Base-by-base conservation (phyloP, 345 rosid genomes). In the Orychophragmus violaceus region DNA sequence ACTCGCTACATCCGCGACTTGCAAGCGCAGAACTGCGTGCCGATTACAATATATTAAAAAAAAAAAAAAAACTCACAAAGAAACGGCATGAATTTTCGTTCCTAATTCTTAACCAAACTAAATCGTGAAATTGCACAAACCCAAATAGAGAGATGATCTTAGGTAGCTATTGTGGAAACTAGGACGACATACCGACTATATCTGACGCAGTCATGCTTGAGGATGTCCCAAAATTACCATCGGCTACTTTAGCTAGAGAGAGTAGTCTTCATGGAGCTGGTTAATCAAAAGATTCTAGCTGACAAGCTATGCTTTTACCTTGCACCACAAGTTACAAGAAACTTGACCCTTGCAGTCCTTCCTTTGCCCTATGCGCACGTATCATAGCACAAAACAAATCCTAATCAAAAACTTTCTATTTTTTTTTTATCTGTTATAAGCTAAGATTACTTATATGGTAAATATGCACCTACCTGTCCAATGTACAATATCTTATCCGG, bases 381-480 rank as follows among this genome's bases (percentile, higher is more conserved):
- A 94, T 71, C n/a, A n/a, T n/a, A n/a, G n/a, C n/a, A n/a, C n/a
- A 42, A 13, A 33, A 62, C 30, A 39, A 9, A 50, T 58, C 68
- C 23, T 66, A 59, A 41, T 50, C 8, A 28, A 21, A 35, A 18
- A 8, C 42, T 30, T 42, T 11, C 1, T n/a, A 6, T 37, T 37
- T 29, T n/a, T n/a, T n/a, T n/a, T 36, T 12, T n/a, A n/a, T n/a
- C n/a, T n/a, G n/a, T n/a, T n/a, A n/a, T n/a, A n/a, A n/a, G n/a
- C n/a, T n/a, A n/a, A n/a, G n/a, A n/a, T n/a, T n/a, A n/a, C n/a
- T n/a, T n/a, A n/a, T n/a, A n/a, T n/a, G n/a, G n/a, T n/a, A n/a
- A n/a, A n/a, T n/a, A n/a, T 83, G n/a, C n/a, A n/a, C n/a, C n/a
- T n/a, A 75, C 98, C 97, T 83, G 87, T 81, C 99, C 99, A 11